A percentile compares a stretch with the other conserved stretches of the same genome.
Evolutionary conservation across 2,329 filamentous ascomycete species (phyloP).

Genomic region (Colletotrichum cordylinicola): DNA sequence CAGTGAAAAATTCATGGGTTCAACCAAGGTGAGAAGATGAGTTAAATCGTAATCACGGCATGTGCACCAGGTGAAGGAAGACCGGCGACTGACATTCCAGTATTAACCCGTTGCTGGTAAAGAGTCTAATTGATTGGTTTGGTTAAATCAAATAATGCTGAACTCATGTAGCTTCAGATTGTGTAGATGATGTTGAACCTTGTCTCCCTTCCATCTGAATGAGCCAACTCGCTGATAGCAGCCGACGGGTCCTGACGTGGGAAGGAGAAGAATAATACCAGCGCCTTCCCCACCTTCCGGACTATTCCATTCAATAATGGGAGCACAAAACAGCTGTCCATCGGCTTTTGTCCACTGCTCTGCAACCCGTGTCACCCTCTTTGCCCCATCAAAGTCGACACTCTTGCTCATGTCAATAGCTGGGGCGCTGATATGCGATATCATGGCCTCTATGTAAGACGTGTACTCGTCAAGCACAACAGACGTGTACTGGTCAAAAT

Average conservation of each 20-base stretch:
- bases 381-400: background rate
- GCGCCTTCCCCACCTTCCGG: background rate
- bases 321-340: background rate
- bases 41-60: background rate
- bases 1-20: background rate
- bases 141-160: rapidly evolving
- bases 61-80: rapidly evolving
- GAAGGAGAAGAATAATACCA: background rate
- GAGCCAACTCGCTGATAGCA: background rate
- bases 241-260: background rate
- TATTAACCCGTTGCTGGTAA: too few species aligned
- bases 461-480: background rate
- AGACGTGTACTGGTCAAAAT: background rate
- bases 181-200: background rate
- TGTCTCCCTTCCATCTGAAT: background rate
- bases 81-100: background rate
- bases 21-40: background rate
- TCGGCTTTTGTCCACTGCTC: background rate
- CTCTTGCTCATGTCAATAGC: background rate
- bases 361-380: background rate
- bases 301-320: background rate
- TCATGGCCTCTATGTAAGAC: background rate
- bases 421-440: background rate
- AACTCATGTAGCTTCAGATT: background rate
- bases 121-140: background rate